phyloP scores from a whole-genome alignment of 495 filamentous ascomycete genomes.

The Penicillium riverlandense region DNA sequence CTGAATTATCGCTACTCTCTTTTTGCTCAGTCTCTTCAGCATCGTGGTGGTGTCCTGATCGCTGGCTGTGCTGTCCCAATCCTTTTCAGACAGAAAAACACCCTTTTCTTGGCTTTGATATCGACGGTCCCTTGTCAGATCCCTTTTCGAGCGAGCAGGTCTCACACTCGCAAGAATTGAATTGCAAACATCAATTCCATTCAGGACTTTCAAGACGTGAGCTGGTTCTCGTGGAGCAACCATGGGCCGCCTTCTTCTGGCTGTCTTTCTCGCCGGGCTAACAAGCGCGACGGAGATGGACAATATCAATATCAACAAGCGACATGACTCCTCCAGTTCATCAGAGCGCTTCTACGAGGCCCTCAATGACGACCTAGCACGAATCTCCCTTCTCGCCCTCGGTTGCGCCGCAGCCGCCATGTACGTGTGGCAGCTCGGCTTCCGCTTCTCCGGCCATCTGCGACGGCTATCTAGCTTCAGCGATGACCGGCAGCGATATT shows the following conservation, averaged over 20 bases:
- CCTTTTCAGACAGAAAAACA: background rate
- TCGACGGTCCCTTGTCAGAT: background rate
- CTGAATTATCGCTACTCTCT: background rate
- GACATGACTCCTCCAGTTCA: slow-evolving; percentile 9
- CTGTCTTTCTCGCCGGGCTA: slow-evolving; percentile 24
- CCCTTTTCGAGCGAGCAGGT: slow-evolving; percentile 14
- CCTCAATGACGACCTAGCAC: slow-evolving; percentile 32
- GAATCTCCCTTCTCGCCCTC: slow-evolving; percentile 40
- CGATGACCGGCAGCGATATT: slow-evolving; percentile 64
- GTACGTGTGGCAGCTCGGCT: slow-evolving; percentile 45
- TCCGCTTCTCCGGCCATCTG: slow-evolving; percentile 51
- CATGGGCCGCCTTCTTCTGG: slow-evolving; percentile 8
- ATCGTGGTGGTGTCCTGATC: slow-evolving; percentile 11
- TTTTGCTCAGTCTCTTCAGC: background rate
- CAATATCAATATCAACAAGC: slow-evolving; percentile 16
- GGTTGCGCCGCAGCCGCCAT: slow-evolving; percentile 41
- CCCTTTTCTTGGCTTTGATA: slow-evolving; percentile 2
- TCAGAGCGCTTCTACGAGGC: slow-evolving; percentile 21
- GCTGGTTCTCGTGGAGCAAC: background rate
- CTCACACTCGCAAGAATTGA: slow-evolving; percentile 4
- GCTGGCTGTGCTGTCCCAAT: background rate
- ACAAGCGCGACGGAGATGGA: slow-evolving; percentile 13
- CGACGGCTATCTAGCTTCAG: slow-evolving; percentile 68
- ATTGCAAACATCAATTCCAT: background rate
- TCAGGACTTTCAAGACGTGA: no score